A percentile compares a stretch with the other conserved stretches of the same genome.
phyloP scores from a whole-genome alignment of 1,284 basidiomycete species.

The Marasmius sp. region DNA sequence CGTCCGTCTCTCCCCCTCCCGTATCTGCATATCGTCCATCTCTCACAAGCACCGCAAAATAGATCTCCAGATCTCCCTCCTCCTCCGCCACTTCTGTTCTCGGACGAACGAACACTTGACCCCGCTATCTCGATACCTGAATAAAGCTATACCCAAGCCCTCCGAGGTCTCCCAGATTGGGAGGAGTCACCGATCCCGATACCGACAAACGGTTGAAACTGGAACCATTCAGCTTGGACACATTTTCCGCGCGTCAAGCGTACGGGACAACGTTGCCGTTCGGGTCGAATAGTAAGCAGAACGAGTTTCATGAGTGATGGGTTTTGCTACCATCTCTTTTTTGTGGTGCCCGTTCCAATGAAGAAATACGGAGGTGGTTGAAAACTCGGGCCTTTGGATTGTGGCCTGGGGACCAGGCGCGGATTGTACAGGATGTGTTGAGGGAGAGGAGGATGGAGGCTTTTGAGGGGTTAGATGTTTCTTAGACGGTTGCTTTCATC shows the following conservation, averaged over 20 bases:
- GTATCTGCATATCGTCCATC: background rate
- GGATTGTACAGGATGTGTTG: conserved; percentile 59
- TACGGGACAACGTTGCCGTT: conserved; percentile 81
- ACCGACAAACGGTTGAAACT: conserved; percentile 58
- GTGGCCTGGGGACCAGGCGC: conserved; percentile 75
- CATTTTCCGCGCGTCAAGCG: conserved; percentile 80
- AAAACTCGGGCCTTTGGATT: conserved; percentile 72
- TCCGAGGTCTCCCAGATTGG: conserved; percentile 35
- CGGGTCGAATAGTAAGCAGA: conserved; percentile 59
- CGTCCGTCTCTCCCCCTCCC: conserved; percentile 23
- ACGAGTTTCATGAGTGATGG: conserved; percentile 68
- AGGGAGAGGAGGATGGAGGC: conserved; percentile 18
- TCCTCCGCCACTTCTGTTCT: conserved; percentile 83
- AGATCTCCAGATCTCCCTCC: conserved; percentile 66
- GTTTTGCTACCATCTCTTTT: background rate
- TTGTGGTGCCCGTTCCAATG: background rate
- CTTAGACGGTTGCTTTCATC: too few relatives aligned
- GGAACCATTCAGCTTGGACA: conserved; percentile 76
- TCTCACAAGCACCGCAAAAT: background rate
- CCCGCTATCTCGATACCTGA: conserved; percentile 91
- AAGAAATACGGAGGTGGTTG: conserved; percentile 46
- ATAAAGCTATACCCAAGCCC: conserved; percentile 80
- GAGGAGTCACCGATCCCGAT: background rate
- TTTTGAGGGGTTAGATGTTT: too few relatives aligned
- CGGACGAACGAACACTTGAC: conserved; percentile 89